phyloP scores from a whole-genome alignment of 1,284 basidiomycete genomes.

The Flammula alnicola region DNA sequence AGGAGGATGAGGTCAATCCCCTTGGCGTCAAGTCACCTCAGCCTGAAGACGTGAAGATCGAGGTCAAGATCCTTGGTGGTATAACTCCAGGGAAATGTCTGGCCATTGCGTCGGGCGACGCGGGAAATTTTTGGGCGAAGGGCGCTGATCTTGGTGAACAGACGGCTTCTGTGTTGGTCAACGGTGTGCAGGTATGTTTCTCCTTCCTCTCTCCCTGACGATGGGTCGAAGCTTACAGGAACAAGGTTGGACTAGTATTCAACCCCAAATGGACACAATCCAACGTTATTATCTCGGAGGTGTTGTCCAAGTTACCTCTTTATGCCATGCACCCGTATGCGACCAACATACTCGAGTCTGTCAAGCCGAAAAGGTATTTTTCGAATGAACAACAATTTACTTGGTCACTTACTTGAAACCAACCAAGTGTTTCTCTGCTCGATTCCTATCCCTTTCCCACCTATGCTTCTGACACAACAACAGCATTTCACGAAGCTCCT shows the following conservation, averaged over 20 bases:
- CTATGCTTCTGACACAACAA: constrained; percentile 49
- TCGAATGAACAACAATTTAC: no score
- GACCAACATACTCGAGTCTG: constrained; percentile 41
- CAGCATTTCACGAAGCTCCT: constrained; percentile 48
- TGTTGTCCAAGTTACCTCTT: constrained; percentile 51
- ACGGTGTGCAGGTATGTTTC: constrained; percentile 48
- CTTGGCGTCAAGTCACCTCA: constrained; percentile 25
- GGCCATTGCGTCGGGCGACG: constrained; percentile 50
- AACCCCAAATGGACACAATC: constrained; percentile 51
- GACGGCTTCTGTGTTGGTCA: constrained; percentile 48
- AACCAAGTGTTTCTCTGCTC: constrained; percentile 50
- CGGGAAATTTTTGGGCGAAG: constrained; percentile 54
- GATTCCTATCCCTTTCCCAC: constrained; percentile 57
- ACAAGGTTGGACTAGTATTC: constrained; percentile 62
- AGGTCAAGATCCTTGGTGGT: constrained; percentile 45
- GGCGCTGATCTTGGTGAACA: constrained; percentile 57
- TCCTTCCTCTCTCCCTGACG: neutral
- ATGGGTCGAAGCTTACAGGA: neutral
- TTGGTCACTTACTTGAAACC: constrained; percentile 3
- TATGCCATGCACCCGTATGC: constrained; percentile 58
- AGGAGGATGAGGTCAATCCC: constrained; percentile 63
- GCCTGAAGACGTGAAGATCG: constrained; percentile 27
- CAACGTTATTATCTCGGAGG: constrained; percentile 58
- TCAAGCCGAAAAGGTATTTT: constrained; percentile 53
- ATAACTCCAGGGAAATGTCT: constrained; percentile 36